Evolutionary conservation across 352 stramenopile species (phyloP).

Genomic region (Pythium monospermum): DNA sequence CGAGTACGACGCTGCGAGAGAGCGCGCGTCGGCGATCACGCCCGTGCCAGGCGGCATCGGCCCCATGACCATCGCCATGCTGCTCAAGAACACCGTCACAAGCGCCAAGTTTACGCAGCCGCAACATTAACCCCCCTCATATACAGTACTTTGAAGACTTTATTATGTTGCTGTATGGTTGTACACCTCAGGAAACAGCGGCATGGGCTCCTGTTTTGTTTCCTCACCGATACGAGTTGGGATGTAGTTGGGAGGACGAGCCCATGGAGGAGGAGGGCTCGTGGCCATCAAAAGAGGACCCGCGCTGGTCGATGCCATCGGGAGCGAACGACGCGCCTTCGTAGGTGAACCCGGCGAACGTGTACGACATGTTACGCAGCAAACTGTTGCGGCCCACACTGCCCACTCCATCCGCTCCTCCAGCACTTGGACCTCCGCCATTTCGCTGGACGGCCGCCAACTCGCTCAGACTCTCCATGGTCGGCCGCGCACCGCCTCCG

Average conservation of each 20-base stretch:
- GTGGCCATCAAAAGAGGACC: constrained; percentile 11
- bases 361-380: constrained; percentile 80
- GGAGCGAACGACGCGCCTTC: constrained; percentile 47
- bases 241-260: too few species aligned
- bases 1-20: constrained; percentile 86
- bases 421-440: too few species aligned
- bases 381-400: constrained; percentile 56
- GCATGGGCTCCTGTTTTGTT: too few species aligned
- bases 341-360: constrained; percentile 81
- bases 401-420: too few species aligned
- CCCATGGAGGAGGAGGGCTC: constrained; percentile 10
- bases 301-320: constrained; percentile 14
- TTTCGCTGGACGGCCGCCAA: too few species aligned
- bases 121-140: not conserved
- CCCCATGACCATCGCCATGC: constrained; percentile 98
- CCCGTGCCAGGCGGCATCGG: constrained; percentile 96
- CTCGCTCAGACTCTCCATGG: constrained; percentile 8
- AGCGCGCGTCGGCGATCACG: constrained; percentile 92
- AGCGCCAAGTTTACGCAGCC: constrained; percentile 45
- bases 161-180: too few species aligned
- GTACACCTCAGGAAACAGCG: too few species aligned
- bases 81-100: constrained; percentile 81
- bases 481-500: constrained; percentile 16
- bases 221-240: too few species aligned
- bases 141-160: too few species aligned